These are phyloP conservation scores for Dillenia turbinata DNA, from an alignment of 164 flowering plant genomes.

Conservation along the genomic window DNA sequence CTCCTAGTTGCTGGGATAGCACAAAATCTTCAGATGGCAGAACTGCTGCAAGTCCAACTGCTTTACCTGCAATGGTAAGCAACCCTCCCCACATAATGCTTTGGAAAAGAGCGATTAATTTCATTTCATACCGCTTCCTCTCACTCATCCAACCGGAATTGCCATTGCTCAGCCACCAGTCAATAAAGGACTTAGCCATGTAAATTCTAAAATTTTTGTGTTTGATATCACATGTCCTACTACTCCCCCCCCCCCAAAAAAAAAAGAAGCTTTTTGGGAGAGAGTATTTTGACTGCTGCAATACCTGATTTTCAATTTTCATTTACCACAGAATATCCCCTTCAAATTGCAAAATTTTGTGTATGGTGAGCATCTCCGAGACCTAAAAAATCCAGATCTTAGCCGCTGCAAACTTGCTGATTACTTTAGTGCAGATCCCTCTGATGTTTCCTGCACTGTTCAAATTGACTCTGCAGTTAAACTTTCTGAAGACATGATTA, in stretches of 20 bases:
- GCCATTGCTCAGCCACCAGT: too few species aligned
- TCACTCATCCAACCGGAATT: not conserved
- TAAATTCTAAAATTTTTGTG: too few species aligned
- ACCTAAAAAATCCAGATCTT: slow-evolving; percentile 13
- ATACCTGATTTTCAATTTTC: not conserved
- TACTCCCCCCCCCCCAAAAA: not conserved
- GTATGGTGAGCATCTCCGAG: slow-evolving; percentile 27
- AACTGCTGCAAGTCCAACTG: slow-evolving; percentile 8
- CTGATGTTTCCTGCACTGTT: slow-evolving; percentile 34
- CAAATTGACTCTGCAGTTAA: slow-evolving; percentile 30
- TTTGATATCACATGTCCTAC: too few species aligned
- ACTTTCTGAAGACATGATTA: slow-evolving; percentile 61
- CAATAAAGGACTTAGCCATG: too few species aligned
- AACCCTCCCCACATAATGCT: not conserved
- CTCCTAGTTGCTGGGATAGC: slow-evolving; percentile 6
- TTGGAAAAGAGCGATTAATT: not conserved
- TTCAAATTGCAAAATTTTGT: not conserved
- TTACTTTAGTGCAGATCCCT: slow-evolving; percentile 21
- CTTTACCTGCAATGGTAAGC: slow-evolving; percentile 18
- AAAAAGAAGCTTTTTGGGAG: not conserved
- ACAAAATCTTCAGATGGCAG: slow-evolving; percentile 12
- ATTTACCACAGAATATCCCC: not conserved
- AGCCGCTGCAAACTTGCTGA: slow-evolving; percentile 46
- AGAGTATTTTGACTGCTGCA: too few species aligned
- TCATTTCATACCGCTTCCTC: not conserved